Conservation (phyloP, 768 basidiomycete genomes). For the Dacryopinax spathularia region DNA sequence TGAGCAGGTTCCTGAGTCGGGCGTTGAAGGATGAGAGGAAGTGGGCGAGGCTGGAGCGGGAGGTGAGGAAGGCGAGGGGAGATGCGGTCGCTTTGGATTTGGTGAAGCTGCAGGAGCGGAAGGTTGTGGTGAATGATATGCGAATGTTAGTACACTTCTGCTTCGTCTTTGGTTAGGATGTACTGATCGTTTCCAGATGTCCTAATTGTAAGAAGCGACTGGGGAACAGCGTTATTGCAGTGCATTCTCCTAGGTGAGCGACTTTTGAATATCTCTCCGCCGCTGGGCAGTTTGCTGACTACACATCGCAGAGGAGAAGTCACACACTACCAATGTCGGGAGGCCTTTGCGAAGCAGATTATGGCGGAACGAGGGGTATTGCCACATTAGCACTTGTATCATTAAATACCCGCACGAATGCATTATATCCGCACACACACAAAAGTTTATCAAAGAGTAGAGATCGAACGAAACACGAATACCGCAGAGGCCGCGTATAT, state of each 20-base stretch:
- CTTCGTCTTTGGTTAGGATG: constrained; percentile 2
- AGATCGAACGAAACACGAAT: no score
- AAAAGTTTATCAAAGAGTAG: no score
- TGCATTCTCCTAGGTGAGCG: constrained; percentile 71
- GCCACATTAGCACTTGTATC: not conserved
- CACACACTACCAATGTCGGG: constrained; percentile 91
- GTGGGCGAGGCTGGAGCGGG: constrained; percentile 57
- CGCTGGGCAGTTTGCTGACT: not conserved
- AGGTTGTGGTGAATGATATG: constrained; percentile 82
- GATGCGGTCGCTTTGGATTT: constrained; percentile 62
- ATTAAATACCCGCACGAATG: not conserved
- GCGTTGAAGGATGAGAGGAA: constrained; percentile 46
- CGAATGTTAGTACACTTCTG: constrained; percentile 54
- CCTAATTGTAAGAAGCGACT: constrained; percentile 91
- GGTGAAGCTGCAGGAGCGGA: constrained; percentile 60
- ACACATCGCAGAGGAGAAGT: constrained; percentile 62
- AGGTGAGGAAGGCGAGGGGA: constrained; percentile 56
- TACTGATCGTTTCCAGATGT: constrained; percentile 40
- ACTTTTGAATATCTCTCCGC: not conserved
- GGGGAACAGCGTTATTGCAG: constrained; percentile 84
- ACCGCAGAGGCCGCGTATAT: no score
- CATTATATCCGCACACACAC: no score
- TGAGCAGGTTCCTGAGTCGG: constrained; percentile 63
- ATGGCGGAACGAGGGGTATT: not conserved
- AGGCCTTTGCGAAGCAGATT: constrained; percentile 42